phyloP scores from a whole-genome alignment of 768 basidiomycete species.

The Lactarius hengduanensis region DNA sequence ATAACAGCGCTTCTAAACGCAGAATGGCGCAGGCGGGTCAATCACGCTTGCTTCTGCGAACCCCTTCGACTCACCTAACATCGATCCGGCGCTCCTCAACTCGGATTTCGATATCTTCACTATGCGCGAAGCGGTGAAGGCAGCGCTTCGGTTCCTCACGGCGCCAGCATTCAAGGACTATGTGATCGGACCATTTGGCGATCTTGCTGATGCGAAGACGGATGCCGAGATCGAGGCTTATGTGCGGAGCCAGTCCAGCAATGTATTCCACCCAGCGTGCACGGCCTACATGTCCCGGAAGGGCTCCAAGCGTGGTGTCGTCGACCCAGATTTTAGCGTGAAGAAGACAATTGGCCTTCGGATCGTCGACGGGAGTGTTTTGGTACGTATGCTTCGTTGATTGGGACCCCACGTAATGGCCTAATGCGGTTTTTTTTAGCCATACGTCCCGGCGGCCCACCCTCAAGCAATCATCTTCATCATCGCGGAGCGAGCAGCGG shows the following conservation, averaged over 20 bases:
- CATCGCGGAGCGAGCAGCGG: conserved; percentile 26
- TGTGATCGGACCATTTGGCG: conserved; percentile 1
- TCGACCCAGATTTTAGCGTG: conserved; percentile 44
- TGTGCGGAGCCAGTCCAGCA: conserved; percentile 25
- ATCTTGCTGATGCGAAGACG: conserved; percentile 2
- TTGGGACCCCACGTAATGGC: background rate
- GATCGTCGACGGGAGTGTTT: conserved; percentile 34
- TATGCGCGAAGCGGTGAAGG: conserved; percentile 11
- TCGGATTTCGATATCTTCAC: conserved; percentile 12
- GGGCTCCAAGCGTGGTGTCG: conserved; percentile 39
- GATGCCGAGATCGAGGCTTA: conserved; percentile 30
- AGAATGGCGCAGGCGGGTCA: conserved; percentile 25
- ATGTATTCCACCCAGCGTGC: conserved; percentile 34
- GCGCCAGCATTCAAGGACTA: conserved; percentile 13
- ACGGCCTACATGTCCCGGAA: conserved; percentile 45
- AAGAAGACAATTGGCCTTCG: conserved; percentile 46
- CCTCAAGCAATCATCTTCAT: conserved; percentile 19
- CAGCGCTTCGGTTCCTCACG: background rate
- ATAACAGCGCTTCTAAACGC: background rate
- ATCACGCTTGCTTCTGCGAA: conserved; percentile 32
- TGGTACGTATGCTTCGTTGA: conserved; percentile 19
- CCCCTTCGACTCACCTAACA: conserved; percentile 32
- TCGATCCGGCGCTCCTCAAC: conserved; percentile 31
- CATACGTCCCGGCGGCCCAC: conserved; percentile 21
- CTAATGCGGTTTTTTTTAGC: conserved; percentile 1